Percentiles rank a stretch among this genome's conserved stretches.
Conservation (phyloP, 371 early-diverging fungal species). For the Lichtheimia ramosa region DNA sequence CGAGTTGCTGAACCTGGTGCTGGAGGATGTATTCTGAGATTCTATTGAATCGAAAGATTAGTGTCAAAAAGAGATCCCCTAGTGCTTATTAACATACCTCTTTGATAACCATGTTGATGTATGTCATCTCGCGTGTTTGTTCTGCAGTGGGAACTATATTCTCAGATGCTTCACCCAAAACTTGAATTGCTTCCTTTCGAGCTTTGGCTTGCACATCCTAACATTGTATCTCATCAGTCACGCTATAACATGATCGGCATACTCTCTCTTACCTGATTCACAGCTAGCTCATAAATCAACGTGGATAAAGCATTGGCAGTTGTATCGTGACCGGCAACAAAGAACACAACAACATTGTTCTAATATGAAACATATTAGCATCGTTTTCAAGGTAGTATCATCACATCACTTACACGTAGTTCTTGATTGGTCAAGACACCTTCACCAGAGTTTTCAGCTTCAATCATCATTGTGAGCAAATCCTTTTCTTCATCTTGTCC, state of each 20-base stretch:
- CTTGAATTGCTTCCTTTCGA: slow-evolving; percentile 8
- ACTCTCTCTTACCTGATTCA: slow-evolving; percentile 13
- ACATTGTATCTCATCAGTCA: not conserved
- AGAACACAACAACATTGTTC: not conserved
- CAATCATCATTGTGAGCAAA: slow-evolving; percentile 50
- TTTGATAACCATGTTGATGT: slow-evolving; percentile 21
- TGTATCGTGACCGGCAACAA: slow-evolving; percentile 20
- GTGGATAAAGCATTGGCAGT: slow-evolving; percentile 19
- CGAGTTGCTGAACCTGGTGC: not conserved
- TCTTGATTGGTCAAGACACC: slow-evolving; percentile 30
- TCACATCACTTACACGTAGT: slow-evolving; percentile 9
- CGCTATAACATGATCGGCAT: not conserved
- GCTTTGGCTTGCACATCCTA: slow-evolving; percentile 22
- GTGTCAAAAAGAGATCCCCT: too few relatives aligned
- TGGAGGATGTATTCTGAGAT: slow-evolving; percentile 25
- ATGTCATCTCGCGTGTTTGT: slow-evolving; percentile 14
- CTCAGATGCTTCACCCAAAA: slow-evolving; percentile 18
- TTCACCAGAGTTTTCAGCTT: slow-evolving; percentile 15
- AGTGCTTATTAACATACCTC: slow-evolving; percentile 18
- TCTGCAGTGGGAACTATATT: slow-evolving; percentile 23
- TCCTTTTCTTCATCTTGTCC: slow-evolving; percentile 28
- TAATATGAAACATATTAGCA: not conserved
- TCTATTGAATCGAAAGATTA: slow-evolving; percentile 22
- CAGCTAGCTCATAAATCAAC: slow-evolving; percentile 22
- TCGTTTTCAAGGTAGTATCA: not conserved